These are phyloP conservation scores for Yamadazyma pseudoaaseri DNA, from an alignment of 1,139 yeast genomes.

Conservation along the genomic window DNA sequence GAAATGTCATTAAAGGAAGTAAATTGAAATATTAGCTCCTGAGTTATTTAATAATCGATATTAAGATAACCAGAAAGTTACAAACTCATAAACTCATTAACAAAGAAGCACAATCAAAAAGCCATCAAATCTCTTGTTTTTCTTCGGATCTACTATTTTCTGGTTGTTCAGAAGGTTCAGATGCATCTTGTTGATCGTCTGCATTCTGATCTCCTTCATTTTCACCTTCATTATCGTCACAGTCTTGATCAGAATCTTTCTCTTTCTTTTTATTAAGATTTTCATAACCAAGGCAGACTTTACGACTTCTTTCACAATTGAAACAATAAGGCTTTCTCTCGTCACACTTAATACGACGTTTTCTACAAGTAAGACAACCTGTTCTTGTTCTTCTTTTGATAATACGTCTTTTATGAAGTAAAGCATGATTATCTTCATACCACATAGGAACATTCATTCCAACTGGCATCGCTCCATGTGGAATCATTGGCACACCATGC, in stretches of 20 bases:
- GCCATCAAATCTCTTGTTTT: too few species aligned
- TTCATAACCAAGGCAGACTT: constrained; percentile 69
- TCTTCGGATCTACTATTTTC: too few species aligned
- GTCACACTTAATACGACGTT: constrained; percentile 71
- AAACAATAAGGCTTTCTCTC: constrained; percentile 72
- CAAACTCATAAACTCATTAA: too few species aligned
- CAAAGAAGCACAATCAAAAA: too few species aligned
- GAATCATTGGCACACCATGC: constrained; percentile 2
- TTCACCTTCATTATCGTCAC: constrained; percentile 5
- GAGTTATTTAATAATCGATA: too few species aligned
- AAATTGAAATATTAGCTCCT: too few species aligned
- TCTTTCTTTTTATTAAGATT: constrained; percentile 20
- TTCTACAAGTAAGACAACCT: constrained; percentile 74
- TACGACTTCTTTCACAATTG: constrained; percentile 70
- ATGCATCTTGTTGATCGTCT: neutral
- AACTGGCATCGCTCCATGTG: constrained; percentile 5
- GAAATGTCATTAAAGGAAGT: too few species aligned
- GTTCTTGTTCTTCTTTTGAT: constrained; percentile 63
- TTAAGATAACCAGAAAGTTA: too few species aligned
- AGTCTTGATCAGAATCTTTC: constrained; percentile 11
- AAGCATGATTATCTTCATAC: constrained; percentile 19
- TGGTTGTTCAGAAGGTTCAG: too few species aligned
- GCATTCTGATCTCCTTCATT: constrained; percentile 1
- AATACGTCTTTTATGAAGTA: constrained; percentile 40
- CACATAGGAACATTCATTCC: constrained; percentile 12